phyloP scores from a whole-genome alignment of 768 basidiomycete genomes.

The Harrya chromipes region DNA sequence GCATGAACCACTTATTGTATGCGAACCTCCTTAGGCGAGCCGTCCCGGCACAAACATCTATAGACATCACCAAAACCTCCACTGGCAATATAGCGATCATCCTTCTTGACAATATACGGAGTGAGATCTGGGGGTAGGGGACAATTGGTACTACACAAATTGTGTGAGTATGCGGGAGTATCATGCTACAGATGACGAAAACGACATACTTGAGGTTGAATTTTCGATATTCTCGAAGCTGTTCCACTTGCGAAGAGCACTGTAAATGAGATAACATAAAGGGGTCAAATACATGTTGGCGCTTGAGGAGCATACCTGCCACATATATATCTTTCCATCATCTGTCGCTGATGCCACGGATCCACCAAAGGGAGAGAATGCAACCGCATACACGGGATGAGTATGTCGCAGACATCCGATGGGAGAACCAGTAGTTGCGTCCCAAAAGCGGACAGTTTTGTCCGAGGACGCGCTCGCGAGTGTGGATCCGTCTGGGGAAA shows the following conservation, averaged over 20 bases:
- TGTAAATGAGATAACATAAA: too few species aligned
- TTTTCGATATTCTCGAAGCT: too few species aligned
- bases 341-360: neutral
- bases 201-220: neutral
- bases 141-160: too few species aligned
- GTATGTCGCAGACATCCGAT: neutral
- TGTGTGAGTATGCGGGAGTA: too few species aligned
- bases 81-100: too few species aligned
- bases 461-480: neutral
- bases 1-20: neutral
- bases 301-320: neutral
- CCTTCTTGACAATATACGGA: too few species aligned
- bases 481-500: neutral
- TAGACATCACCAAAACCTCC: too few species aligned
- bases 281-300: too few species aligned
- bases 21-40: slow-evolving; percentile 1
- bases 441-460: neutral
- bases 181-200: too few species aligned
- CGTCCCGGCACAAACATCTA: too few species aligned
- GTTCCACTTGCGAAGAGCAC: too few species aligned
- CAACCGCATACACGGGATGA: rapidly evolving
- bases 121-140: too few species aligned
- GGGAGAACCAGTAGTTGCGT: neutral
- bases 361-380: slow-evolving; percentile 6
- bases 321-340: neutral